These are phyloP conservation scores for Wickerhamiella spandovensis DNA, from an alignment of 805 yeast species.

Conservation along the genomic window DNA sequence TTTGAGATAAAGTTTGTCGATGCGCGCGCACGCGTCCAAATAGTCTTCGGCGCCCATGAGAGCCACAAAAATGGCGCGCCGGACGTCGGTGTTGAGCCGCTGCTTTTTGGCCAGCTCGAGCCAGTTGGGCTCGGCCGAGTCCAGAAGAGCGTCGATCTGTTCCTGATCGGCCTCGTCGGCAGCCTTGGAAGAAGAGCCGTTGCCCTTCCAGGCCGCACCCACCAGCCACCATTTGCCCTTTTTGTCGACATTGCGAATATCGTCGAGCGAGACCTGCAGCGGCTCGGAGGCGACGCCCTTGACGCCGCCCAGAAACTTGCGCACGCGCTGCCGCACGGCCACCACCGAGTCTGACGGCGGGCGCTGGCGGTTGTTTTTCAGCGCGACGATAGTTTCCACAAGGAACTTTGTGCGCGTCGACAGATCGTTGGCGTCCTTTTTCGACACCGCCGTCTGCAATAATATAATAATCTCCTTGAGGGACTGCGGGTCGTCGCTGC, in stretches of 20 bases:
- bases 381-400: conserved; percentile 69
- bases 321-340: conserved; percentile 43
- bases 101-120: conserved; percentile 70
- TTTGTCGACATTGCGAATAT: conserved; percentile 60
- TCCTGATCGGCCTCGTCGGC: conserved; percentile 29
- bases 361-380: conserved; percentile 74
- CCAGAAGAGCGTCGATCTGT: conserved; percentile 48
- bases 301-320: conserved; percentile 47
- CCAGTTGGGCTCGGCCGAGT: conserved; percentile 75
- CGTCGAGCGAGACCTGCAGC: conserved; percentile 68
- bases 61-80: conserved; percentile 86
- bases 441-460: conserved; percentile 36
- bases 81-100: conserved; percentile 88
- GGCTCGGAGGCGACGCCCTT: conserved; percentile 47
- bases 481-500: conserved; percentile 81
- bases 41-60: conserved; percentile 93
- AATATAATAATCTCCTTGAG: conserved; percentile 62
- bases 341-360: conserved; percentile 39
- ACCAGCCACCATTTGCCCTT: conserved; percentile 99
- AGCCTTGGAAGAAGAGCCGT: conserved; percentile 20
- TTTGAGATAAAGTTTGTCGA: conserved; percentile 69
- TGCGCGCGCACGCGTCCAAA: conserved; percentile 68
- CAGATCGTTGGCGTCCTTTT: conserved; percentile 26
- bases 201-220: conserved; percentile 95
- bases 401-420: conserved; percentile 66